phyloP scores from a whole-genome alignment of 805 yeast species.

The Candida odintsovae region DNA sequence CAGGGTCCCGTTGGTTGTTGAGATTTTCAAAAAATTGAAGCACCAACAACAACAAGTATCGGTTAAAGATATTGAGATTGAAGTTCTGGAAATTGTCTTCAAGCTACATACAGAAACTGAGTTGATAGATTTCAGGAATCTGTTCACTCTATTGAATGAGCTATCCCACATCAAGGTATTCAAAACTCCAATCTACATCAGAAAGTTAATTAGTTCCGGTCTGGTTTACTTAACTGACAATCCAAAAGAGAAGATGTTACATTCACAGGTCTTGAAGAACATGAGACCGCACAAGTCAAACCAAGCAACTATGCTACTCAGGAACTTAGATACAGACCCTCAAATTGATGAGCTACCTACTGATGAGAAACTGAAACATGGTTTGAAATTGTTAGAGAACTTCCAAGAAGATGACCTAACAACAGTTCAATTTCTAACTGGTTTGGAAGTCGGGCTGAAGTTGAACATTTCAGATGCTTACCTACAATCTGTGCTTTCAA shows the following conservation, averaged over 20 bases:
- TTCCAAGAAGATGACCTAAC: slow-evolving; percentile 20
- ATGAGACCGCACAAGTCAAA: slow-evolving; percentile 48
- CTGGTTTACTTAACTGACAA: slow-evolving; percentile 57
- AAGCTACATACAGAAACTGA: slow-evolving; percentile 30
- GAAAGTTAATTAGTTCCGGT: slow-evolving; percentile 84
- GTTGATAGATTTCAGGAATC: slow-evolving; percentile 27
- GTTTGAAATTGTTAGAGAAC: slow-evolving; percentile 29
- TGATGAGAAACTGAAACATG: slow-evolving; percentile 19
- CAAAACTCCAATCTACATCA: slow-evolving; percentile 54
- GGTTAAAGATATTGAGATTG: slow-evolving; percentile 31
- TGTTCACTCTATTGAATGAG: slow-evolving; percentile 42
- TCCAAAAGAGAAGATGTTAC: slow-evolving; percentile 45
- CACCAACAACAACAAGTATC: slow-evolving; percentile 6
- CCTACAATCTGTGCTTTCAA: slow-evolving; percentile 18
- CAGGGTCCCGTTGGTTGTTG: slow-evolving; percentile 13
- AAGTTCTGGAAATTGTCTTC: slow-evolving; percentile 30
- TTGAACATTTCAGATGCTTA: slow-evolving; percentile 29
- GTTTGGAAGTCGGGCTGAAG: slow-evolving; percentile 24
- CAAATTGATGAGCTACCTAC: slow-evolving; percentile 5
- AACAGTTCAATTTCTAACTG: slow-evolving; percentile 17
- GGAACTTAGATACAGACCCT: slow-evolving; percentile 30
- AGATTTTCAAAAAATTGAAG: slow-evolving; percentile 12
- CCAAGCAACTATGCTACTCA: slow-evolving; percentile 51
- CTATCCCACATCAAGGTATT: slow-evolving; percentile 36
- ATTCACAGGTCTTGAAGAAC: slow-evolving; percentile 49